Evolutionary conservation across 441 rosid species (phyloP).

Genomic region (Raphanus hybrid): DNA sequence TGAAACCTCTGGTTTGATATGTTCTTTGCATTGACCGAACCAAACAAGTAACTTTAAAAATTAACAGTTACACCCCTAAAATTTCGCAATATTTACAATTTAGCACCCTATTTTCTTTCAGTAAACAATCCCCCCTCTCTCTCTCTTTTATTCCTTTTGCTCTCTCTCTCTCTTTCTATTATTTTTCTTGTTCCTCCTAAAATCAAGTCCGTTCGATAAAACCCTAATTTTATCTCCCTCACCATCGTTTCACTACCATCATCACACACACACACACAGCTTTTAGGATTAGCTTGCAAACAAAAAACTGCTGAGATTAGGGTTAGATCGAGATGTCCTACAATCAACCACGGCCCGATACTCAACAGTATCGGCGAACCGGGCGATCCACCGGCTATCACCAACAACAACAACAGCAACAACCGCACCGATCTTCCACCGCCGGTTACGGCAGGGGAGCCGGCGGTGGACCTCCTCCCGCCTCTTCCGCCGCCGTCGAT

Average conservation of each 20-base stretch:
- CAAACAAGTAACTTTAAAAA: not conserved
- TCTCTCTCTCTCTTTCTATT: constrained; percentile 19
- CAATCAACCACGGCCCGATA: constrained; percentile 91
- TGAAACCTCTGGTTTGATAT: constrained; percentile 35
- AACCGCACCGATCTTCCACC: constrained; percentile 55
- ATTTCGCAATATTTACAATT: not conserved
- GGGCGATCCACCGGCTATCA: constrained; percentile 76
- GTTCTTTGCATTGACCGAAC: constrained; percentile 52
- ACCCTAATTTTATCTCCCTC: constrained; percentile 49
- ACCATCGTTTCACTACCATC: constrained; percentile 45
- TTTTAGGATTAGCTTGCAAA: constrained; percentile 36
- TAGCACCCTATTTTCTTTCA: constrained; percentile 28
- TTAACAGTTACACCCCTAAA: not conserved
- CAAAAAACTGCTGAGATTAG: constrained; percentile 26
- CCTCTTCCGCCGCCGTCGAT: constrained; percentile 51
- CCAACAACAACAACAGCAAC: constrained; percentile 41
- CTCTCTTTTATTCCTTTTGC: not conserved
- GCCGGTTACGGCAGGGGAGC: constrained; percentile 60
- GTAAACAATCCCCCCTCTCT: not conserved
- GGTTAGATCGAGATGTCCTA: constrained; percentile 83
- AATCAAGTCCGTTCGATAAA: constrained; percentile 53
- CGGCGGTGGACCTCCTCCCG: constrained; percentile 61
- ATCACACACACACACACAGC: constrained; percentile 18
- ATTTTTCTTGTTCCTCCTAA: constrained; percentile 41
- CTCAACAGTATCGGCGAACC: constrained; percentile 60